A percentile compares a stretch with the other conserved stretches of the same genome.
Conservation (phyloP, 2,329 filamentous ascomycete species). For the Aspergillus sp. region DNA sequence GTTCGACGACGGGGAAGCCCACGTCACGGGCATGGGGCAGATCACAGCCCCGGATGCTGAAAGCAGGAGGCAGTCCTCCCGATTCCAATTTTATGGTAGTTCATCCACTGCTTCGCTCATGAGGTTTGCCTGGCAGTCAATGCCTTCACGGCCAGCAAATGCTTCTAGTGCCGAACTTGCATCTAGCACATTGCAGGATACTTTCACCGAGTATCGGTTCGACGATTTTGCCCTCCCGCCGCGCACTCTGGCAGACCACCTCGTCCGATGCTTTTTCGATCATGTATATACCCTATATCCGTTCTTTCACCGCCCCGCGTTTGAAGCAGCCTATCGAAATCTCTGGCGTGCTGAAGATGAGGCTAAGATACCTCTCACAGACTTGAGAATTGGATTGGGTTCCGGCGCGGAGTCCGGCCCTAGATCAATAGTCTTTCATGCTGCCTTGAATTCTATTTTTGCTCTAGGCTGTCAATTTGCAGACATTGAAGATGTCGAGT, state of each 20-base stretch:
- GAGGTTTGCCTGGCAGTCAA: constrained; percentile 8
- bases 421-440: constrained; percentile 39
- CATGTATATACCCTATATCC: constrained; percentile 47
- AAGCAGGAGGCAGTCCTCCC: not conserved
- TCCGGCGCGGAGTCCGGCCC: constrained; percentile 33
- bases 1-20: too few relatives aligned
- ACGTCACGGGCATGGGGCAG: too few relatives aligned
- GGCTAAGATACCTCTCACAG: too few relatives aligned
- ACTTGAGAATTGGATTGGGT: constrained; percentile 35
- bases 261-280: constrained; percentile 44
- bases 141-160: not conserved
- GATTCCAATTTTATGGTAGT: constrained; percentile 9
- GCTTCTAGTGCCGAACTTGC: too few relatives aligned
- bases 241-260: constrained; percentile 43
- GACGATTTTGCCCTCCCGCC: constrained; percentile 30
- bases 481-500: constrained; percentile 28
- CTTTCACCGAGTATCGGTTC: too few relatives aligned
- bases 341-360: constrained; percentile 33
- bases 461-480: constrained; percentile 45
- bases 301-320: constrained; percentile 46
- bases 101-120: constrained; percentile 11
- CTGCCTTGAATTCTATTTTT: constrained; percentile 47
- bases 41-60: too few relatives aligned
- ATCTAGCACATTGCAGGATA: too few relatives aligned
- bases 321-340: constrained; percentile 41